A percentile compares a stretch with the other conserved stretches of the same genome.
Conservation (phyloP, 2,329 filamentous ascomycete species). For the Paecilomyces niveus region DNA sequence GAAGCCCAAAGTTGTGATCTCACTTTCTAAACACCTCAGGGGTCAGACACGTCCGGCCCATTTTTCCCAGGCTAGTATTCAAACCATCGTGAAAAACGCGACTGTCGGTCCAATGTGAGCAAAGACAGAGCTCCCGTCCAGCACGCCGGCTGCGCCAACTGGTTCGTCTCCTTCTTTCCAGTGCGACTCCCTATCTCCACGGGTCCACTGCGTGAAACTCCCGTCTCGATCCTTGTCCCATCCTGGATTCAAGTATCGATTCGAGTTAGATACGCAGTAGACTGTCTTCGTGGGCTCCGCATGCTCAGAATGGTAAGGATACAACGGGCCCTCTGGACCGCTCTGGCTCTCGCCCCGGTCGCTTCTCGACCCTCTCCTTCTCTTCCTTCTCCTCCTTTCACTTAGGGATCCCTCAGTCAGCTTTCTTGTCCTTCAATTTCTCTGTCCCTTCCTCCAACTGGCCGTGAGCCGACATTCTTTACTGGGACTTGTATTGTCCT, state of each 20-base stretch:
- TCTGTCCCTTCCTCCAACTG: conserved; percentile 4
- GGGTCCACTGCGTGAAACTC: not conserved
- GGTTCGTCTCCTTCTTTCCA: not conserved
- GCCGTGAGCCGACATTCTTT: conserved; percentile 21
- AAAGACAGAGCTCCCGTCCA: not conserved
- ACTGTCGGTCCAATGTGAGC: not conserved
- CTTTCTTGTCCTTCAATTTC: conserved; percentile 1
- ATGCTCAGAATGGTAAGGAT: not conserved
- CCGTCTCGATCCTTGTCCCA: not conserved
- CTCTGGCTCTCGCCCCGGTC: not conserved
- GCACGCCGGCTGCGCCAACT: not conserved
- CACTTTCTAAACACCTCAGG: not conserved
- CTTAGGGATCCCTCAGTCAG: not conserved
- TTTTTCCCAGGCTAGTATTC: not conserved
- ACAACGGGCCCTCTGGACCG: not conserved
- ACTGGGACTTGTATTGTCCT: conserved; percentile 11
- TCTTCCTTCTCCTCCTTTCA: conserved; percentile 8
- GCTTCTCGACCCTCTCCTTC: conserved; percentile 5
- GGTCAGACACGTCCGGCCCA: not conserved
- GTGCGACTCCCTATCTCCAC: not conserved
- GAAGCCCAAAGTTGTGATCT: not conserved
- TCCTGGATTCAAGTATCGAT: not conserved
- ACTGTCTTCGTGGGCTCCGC: not conserved
- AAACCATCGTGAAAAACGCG: not conserved
- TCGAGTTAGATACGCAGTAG: not conserved